Base-by-base conservation (phyloP, 2,329 filamentous ascomycete species). In the Aspergillus fijiensis region DNA sequence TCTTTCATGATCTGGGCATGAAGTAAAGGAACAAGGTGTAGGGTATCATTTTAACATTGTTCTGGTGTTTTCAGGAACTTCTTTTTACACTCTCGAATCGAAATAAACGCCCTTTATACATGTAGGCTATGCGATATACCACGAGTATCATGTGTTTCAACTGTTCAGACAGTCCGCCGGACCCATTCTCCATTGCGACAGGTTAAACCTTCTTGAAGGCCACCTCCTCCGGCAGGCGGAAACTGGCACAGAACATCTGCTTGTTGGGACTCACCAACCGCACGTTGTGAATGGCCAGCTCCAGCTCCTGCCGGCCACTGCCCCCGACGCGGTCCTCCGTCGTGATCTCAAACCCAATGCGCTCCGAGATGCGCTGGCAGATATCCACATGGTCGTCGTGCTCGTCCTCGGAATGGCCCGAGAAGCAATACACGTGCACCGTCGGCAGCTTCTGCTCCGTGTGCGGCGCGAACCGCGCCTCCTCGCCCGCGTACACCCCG, bases 361-460 rank as follows among this genome's bases (percentile, higher is more conserved):
- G 82, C 64, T 82, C 74, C 2, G 85, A 85, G 48, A 95, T 83
- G 55, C 88, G 83, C 65, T 84, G 80, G 70, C 88, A 90, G 60
- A 93, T 87, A 59, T 90, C 84, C 2, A 74, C 65, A 47, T 75
- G 74, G 62, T 80, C 78, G 56, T 87, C 85, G 3, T 85, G 82
- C 60, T 92, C 89, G 68, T 92, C 87, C 39, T 91, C 89, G 53
- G 84, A 87, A 78, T 96, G 94, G 48, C 88, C 87, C 25, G 89
- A 89, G 79, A 99, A 99, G 79, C 92, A 96, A 79, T 99, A 92
- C n/a, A 90, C 90, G 74, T 99, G 95, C 12, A 98, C 82, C 77
- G 96, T 83, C 0, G 95, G 95, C 51, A 98, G 80, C 62, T 82
- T 81, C 11, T 80, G 80, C 9, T 74, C 72, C 0, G 85, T 89